Evolutionary conservation across 2,329 filamentous ascomycete species (phyloP), one percentile per base, ranked within the genome.

Genomic region (Trichophyton simii): DNA sequence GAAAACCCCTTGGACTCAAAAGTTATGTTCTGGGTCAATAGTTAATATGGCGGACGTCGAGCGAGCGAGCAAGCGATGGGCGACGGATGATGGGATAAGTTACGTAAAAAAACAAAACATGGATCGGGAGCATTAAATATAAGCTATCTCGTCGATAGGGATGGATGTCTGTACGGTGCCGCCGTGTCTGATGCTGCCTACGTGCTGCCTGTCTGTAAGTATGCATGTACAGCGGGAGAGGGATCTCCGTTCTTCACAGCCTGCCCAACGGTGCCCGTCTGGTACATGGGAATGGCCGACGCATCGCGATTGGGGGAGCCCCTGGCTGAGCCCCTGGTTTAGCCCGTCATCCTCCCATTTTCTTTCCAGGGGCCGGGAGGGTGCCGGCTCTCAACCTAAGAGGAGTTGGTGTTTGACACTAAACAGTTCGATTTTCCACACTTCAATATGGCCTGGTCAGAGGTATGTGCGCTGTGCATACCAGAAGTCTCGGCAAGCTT

Each of bases 31-130:
- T 44, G 20, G 44, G 18, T 48, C 44, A 1, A 22, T 22, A 3
- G 3, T 18, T 18, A 18, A 18, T 18, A 18, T 48, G 20, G 22
- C 22, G 18, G 44, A 48, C 9, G 20, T 11, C 20, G 46, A 22
- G 22, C 20, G 46, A 50, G 44, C 18, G 6, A 13, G 11, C 46
- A 22, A 5, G 7, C 8, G 46, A 50, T 7, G 44, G 20, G 46
- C 20, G 44, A 22, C 44, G 46, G 46, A 18, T n/a, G 31, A 36
- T 55, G 28, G 50, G 50, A 55, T 36, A 36, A 55, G 50, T 55
- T 55, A 55, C 50, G 50, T 55, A 55, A 55, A 34, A 55, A 34
- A 34, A 55, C 25, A 36, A 34, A 55, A 28, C 50, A 55, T 55
- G 28, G 50, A 2, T 28, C 18, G 46, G 46, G 20, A 25, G 20